Evolutionary conservation across 352 stramenopile genomes (phyloP), one percentile per base, ranked within the genome.

Genomic region (Thalassiosira livingstoniorum): DNA sequence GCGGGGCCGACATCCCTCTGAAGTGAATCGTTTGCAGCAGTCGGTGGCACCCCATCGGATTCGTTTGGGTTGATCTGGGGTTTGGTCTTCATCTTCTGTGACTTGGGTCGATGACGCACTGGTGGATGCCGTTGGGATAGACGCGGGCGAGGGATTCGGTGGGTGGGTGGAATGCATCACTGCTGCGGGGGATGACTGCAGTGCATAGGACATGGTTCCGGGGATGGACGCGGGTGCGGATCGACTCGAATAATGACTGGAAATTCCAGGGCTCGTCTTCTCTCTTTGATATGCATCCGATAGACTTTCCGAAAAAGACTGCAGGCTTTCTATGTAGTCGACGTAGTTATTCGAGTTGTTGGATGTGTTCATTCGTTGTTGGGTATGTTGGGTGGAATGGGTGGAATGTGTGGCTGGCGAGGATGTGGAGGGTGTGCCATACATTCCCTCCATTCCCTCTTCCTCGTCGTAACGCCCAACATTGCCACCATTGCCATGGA

Each of bases 311-410:
- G 58, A 61, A 42, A 80, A 85, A 10, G 70, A 85, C 34, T 58
- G 34, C n/a, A 85, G 29, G 57, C 69, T 57, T 37, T 85, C 78
- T 15, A 45, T 64, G 27, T 85, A 85, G 34, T n/a, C n/a, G n/a
- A n/a, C n/a, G n/a, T n/a, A n/a, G n/a, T n/a, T n/a, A n/a, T n/a
- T n/a, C n/a, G n/a, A n/a, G n/a, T n/a, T n/a, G n/a, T n/a, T n/a
- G n/a, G n/a, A n/a, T n/a, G n/a, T n/a, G n/a, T 81, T 27, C 62
- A 62, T 39, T 29, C 42, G 18, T 7, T 51, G 42, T 51, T n/a
- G n/a, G n/a, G 42, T 18, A 51, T 51, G 7, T 7, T 18, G 7
- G 7, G 42, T 18, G 42, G 42, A 18, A 51, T 51, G 7, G 42
- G 18, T 18, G 7, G 42, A 18, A 18, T 18, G 18, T 7, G 42